Percentiles rank a stretch among this genome's conserved stretches.
Evolutionary conservation across 2,329 filamentous ascomycete genomes (phyloP).

Genomic region (Periglandula ipomoeae): DNA sequence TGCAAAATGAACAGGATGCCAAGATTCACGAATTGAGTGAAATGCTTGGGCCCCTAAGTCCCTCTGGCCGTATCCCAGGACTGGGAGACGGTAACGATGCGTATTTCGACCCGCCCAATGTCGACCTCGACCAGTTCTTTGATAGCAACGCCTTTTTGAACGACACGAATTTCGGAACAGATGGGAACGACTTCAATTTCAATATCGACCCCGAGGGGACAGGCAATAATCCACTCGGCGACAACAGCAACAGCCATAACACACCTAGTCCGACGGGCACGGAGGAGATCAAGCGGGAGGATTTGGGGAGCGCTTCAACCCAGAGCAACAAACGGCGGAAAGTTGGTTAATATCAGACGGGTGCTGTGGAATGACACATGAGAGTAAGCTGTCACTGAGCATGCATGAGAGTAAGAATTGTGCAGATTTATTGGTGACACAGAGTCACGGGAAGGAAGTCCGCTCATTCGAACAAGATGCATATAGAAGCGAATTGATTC

Average conservation of each 20-base stretch:
- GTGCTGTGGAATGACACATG: no score
- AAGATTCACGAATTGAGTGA: constrained; percentile 68
- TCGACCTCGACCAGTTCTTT: constrained; percentile 46
- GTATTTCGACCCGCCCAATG: constrained; percentile 26
- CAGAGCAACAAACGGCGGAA: constrained; percentile 30
- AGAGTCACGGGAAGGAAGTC: not conserved
- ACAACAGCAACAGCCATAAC: constrained; percentile 18
- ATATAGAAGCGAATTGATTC: not conserved
- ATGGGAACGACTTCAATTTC: constrained; percentile 43
- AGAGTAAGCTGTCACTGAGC: no score
- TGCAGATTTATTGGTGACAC: no score
- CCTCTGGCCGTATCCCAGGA: constrained; percentile 69
- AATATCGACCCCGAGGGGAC: constrained; percentile 30
- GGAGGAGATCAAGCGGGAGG: constrained; percentile 40
- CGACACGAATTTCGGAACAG: constrained; percentile 29
- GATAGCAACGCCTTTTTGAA: constrained; percentile 31
- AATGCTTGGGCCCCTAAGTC: constrained; percentile 69
- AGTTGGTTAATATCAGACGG: constrained; percentile 20
- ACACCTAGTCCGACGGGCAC: constrained; percentile 38
- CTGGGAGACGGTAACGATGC: constrained; percentile 36
- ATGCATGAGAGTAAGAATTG: no score
- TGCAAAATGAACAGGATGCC: constrained; percentile 70
- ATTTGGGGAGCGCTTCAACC: constrained; percentile 21
- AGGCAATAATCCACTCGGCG: not conserved
- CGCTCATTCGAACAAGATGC: not conserved